Evolutionary conservation across 768 basidiomycete genomes (phyloP).

Genomic region (Kwoniella botswanensis): DNA sequence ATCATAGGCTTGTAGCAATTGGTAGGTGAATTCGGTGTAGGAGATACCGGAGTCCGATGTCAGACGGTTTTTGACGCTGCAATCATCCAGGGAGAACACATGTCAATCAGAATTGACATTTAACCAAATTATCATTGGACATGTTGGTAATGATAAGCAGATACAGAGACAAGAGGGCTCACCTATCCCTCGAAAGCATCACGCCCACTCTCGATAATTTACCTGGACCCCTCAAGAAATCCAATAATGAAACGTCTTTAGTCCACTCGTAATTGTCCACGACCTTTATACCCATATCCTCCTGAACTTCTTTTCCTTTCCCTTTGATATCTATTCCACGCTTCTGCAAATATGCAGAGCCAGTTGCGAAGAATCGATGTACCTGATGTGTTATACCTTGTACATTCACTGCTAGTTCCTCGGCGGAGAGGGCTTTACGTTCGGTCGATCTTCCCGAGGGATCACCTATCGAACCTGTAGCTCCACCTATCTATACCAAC

Average conservation of each 20-base stretch:
- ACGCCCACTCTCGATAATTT: conserved; percentile 78
- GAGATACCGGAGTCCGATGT: conserved; percentile 81
- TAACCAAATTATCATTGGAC: too few relatives aligned
- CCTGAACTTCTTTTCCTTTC: conserved; percentile 12
- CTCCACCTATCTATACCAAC: conserved; percentile 79
- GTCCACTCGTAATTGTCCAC: conserved; percentile 81
- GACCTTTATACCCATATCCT: conserved; percentile 58
- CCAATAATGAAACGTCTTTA: conserved; percentile 71
- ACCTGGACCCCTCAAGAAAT: conserved; percentile 83
- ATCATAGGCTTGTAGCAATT: conserved; percentile 95
- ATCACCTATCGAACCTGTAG: conserved; percentile 95
- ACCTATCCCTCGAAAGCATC: conserved; percentile 93
- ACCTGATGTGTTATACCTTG: conserved; percentile 68
- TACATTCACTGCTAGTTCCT: conserved; percentile 72
- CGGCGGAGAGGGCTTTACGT: conserved; percentile 69
- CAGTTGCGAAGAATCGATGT: conserved; percentile 73
- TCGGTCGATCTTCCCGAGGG: conserved; percentile 88
- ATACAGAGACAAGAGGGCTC: not conserved
- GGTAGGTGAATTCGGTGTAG: conserved; percentile 98
- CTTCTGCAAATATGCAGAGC: conserved; percentile 67
- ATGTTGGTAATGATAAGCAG: too few relatives aligned
- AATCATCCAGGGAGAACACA: not conserved
- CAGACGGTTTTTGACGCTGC: conserved; percentile 80
- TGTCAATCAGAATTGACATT: too few relatives aligned
- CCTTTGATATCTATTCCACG: conserved; percentile 30